Conservation (phyloP, 345 rosid genomes). For the Arabidopsis thaliana region TAIR10.1 NC_003071.7:11588001-11588500, state of each 20-base stretch:
- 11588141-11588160: slow-evolving; percentile 25
- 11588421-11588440: slow-evolving; percentile 6
- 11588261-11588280: slow-evolving; percentile 27
- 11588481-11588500: slow-evolving; percentile 68
- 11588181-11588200: slow-evolving; percentile 20
- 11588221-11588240: slow-evolving; percentile 11
- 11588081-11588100: slow-evolving; percentile 70
- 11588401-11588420: slow-evolving; percentile 34
- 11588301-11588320: slow-evolving; percentile 93
- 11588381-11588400: slow-evolving; percentile 25
- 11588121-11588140: not conserved
- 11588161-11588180: slow-evolving; percentile 12
- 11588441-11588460: slow-evolving; percentile 75
- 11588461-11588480: slow-evolving; percentile 88
- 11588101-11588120: slow-evolving; percentile 17
- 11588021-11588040: slow-evolving; percentile 94
- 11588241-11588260: slow-evolving; percentile 19
- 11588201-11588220: slow-evolving; percentile 22
- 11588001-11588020: slow-evolving; percentile 91
- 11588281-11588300: slow-evolving; percentile 36
- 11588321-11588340: slow-evolving; percentile 97
- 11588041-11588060: slow-evolving; percentile 98
- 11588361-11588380: slow-evolving; percentile 52
- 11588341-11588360: slow-evolving; percentile 78
- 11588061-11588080: slow-evolving; percentile 92